phyloP scores from a whole-genome alignment of 1,284 basidiomycete species.

The Neolentinus lepideus region DNA sequence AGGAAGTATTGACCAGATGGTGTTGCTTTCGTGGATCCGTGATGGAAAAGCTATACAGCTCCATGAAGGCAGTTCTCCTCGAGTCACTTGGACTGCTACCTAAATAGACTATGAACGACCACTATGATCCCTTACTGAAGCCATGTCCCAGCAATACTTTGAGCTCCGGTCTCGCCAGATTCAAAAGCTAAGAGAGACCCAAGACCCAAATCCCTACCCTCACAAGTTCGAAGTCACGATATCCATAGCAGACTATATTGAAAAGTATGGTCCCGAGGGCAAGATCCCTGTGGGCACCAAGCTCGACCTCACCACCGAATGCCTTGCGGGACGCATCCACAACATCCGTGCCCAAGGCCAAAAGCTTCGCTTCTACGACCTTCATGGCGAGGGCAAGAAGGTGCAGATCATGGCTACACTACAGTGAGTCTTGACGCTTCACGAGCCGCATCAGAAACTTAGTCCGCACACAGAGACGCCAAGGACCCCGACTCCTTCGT shows the following conservation, averaged over 20 bases:
- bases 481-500: conserved; percentile 66
- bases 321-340: conserved; percentile 86
- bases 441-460: background rate
- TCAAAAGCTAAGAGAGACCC: conserved; percentile 78
- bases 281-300: conserved; percentile 59
- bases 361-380: conserved; percentile 94
- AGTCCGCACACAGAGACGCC: conserved; percentile 48
- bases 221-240: conserved; percentile 95
- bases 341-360: conserved; percentile 80
- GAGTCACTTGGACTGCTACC: no score
- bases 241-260: conserved; percentile 77
- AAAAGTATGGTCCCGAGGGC: conserved; percentile 69
- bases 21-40: no score
- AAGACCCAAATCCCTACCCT: conserved; percentile 91
- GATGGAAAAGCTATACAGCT: no score
- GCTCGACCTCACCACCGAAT: conserved; percentile 43
- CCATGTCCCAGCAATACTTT: conserved; percentile 79
- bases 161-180: conserved; percentile 90
- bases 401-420: conserved; percentile 94
- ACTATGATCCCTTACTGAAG: no score
- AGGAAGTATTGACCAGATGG: background rate
- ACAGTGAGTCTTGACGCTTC: conserved; percentile 48
- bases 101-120: no score
- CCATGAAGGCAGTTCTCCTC: no score
- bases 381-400: conserved; percentile 90